Conservation (phyloP, 805 yeast genomes). For the Hanseniaspora clermontiae region DNA sequence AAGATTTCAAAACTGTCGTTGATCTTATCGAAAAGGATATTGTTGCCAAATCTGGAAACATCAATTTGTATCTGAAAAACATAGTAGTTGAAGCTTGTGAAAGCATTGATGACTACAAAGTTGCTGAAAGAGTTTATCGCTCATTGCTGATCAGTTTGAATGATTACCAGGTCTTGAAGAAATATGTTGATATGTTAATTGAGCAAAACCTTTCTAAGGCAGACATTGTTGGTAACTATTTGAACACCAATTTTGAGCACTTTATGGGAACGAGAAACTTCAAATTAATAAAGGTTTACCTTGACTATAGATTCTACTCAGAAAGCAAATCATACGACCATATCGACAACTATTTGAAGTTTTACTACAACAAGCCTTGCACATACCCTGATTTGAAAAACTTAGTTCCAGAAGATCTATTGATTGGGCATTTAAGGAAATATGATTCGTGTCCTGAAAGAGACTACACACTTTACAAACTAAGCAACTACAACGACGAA, state of each 20-base stretch:
- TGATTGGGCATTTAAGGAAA: neutral
- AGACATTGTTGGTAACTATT: neutral
- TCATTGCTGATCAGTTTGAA: slow-evolving; percentile 7
- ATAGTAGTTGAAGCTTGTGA: slow-evolving; percentile 9
- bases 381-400: slow-evolving; percentile 5
- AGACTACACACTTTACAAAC: slow-evolving; percentile 4
- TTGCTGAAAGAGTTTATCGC: neutral
- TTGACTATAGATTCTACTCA: neutral
- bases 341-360: neutral
- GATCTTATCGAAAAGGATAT: slow-evolving; percentile 1
- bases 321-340: neutral
- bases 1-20: neutral
- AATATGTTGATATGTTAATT: neutral
- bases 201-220: neutral
- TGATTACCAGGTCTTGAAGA: slow-evolving; percentile 8
- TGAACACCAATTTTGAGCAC: slow-evolving; percentile 1
- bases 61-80: slow-evolving; percentile 12
- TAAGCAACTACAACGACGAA: neutral
- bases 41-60: slow-evolving; percentile 5
- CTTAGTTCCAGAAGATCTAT: neutral
- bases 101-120: neutral
- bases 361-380: slow-evolving; percentile 1
- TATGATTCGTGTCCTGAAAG: neutral
- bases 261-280: slow-evolving; percentile 10
- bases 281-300: slow-evolving; percentile 3